Evolutionary conservation across 371 early-diverging fungal genomes (phyloP).

Genomic region (Mucor saturninus): DNA sequence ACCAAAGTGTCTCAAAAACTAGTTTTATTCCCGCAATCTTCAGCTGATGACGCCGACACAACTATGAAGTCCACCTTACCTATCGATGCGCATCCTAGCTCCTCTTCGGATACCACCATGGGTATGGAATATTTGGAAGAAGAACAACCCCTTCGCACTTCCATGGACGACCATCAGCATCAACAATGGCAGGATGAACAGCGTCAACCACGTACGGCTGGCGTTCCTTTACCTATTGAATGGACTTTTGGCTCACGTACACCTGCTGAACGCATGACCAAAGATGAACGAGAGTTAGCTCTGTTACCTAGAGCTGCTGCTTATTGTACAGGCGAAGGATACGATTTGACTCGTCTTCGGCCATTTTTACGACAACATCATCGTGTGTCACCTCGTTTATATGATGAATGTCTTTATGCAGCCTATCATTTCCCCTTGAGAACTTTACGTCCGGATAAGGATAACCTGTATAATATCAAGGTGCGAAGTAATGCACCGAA

Average conservation of each 20-base stretch:
- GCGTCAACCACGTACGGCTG: conserved; percentile 26
- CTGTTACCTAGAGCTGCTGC: conserved; percentile 85
- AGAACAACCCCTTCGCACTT: conserved; percentile 9
- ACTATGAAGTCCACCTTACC: conserved; percentile 33
- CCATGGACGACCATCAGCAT: conserved; percentile 17
- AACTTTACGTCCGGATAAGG: conserved; percentile 50
- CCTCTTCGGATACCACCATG: not conserved
- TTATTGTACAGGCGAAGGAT: conserved; percentile 85
- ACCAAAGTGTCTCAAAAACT: conserved; percentile 92
- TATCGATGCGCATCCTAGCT: conserved; percentile 11
- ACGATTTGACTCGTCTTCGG: conserved; percentile 63
- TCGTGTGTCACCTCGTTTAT: conserved; percentile 57
- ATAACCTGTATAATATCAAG: conserved; percentile 48
- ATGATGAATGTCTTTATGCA: conserved; percentile 69
- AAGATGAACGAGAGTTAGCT: conserved; percentile 59
- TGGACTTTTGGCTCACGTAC: conserved; percentile 51
- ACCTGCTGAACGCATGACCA: conserved; percentile 71
- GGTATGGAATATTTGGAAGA: not conserved
- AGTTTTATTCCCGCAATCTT: conserved; percentile 82
- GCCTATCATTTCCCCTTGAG: conserved; percentile 67
- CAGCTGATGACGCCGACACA: conserved; percentile 32
- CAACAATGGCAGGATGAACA: conserved; percentile 33
- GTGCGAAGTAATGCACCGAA: conserved; percentile 28
- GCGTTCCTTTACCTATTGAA: conserved; percentile 44
- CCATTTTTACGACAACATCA: conserved; percentile 63